Conservation (phyloP, 768 basidiomycete genomes). For the Termitomyces bulborhizus region DNA sequence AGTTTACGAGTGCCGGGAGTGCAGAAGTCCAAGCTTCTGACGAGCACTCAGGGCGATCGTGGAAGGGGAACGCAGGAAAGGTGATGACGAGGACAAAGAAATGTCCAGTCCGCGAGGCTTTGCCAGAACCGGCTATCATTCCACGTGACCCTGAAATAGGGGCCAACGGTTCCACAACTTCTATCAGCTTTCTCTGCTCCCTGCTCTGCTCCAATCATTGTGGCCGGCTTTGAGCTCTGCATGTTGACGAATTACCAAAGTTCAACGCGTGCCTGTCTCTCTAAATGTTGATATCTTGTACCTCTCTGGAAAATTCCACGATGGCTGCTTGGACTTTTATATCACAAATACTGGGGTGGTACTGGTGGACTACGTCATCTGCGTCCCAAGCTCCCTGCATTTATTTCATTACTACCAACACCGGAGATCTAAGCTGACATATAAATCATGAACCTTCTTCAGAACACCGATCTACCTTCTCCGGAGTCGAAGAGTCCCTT, state of each 20-base stretch:
- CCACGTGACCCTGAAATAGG: not conserved
- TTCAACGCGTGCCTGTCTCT: too few relatives aligned
- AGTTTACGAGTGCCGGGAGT: not conserved
- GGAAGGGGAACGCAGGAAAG: constrained; percentile 4
- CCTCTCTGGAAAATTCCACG: not conserved
- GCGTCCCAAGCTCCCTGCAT: too few relatives aligned
- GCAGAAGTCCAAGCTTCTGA: constrained; percentile 10
- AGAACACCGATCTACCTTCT: not conserved
- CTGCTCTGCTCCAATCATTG: too few relatives aligned
- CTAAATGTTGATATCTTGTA: not conserved
- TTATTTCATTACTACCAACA: not conserved
- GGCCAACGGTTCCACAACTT: not conserved
- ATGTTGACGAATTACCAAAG: too few relatives aligned
- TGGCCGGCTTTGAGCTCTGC: too few relatives aligned
- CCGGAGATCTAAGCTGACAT: not conserved
- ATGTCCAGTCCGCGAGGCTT: constrained; percentile 4
- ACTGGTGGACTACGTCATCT: too few relatives aligned
- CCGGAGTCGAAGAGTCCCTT: not conserved
- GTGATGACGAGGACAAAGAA: constrained; percentile 16
- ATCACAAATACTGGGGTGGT: too few relatives aligned
- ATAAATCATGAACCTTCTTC: not conserved
- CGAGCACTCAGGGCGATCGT: constrained; percentile 9
- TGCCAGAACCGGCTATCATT: not conserved
- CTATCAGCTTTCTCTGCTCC: too few relatives aligned
- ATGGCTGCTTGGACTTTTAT: not conserved